phyloP scores from a whole-genome alignment of 2,329 filamentous ascomycete genomes.

The Purpureocillium takamizusanense region DNA sequence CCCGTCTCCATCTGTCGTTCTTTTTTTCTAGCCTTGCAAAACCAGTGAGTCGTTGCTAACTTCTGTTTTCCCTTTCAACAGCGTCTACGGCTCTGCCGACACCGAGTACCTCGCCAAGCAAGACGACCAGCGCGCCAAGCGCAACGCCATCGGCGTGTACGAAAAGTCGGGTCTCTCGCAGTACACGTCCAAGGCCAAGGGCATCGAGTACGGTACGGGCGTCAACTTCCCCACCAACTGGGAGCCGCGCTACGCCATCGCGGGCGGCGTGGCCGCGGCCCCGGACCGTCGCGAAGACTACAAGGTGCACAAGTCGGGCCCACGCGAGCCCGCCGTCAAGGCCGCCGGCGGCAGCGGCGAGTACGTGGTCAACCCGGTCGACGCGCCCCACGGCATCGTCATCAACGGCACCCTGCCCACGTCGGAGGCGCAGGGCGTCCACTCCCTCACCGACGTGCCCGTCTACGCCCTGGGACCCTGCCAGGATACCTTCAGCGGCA shows the following conservation, averaged over 20 bases:
- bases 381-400: conserved; percentile 57
- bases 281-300: conserved; percentile 74
- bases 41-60: no score
- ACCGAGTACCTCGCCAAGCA: conserved; percentile 66
- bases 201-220: conserved; percentile 62
- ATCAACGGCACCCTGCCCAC: conserved; percentile 68
- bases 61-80: conserved; percentile 5
- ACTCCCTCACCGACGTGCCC: conserved; percentile 69
- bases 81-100: conserved; percentile 71
- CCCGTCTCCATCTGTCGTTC: not conserved
- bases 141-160: conserved; percentile 66
- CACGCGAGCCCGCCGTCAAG: conserved; percentile 51
- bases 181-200: conserved; percentile 52
- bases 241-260: conserved; percentile 77
- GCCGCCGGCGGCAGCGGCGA: conserved; percentile 39
- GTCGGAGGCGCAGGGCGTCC: conserved; percentile 57
- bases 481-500: conserved; percentile 65
- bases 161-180: conserved; percentile 64
- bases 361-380: conserved; percentile 59
- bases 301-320: conserved; percentile 56
- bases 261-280: conserved; percentile 59
- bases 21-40: no score
- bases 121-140: conserved; percentile 60
- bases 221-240: conserved; percentile 74
- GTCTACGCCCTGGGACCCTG: conserved; percentile 74